A percentile compares a stretch with the other conserved stretches of the same genome.
Conservation (phyloP, 768 basidiomycete species). For the Lactarius indigo region DNA sequence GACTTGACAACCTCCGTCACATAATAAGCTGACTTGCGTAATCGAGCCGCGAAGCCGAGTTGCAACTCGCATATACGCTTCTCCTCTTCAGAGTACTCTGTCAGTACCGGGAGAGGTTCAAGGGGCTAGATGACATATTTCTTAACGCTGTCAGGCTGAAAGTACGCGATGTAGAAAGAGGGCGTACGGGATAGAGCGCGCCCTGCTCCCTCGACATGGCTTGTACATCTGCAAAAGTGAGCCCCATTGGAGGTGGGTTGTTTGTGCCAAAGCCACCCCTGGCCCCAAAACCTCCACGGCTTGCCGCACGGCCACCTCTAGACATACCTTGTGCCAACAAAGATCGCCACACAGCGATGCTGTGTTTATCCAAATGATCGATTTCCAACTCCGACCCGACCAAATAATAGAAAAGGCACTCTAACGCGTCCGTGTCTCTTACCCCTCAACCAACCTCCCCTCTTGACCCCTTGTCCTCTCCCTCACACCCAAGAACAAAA, state of each 20-base stretch:
- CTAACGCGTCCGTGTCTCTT: background rate
- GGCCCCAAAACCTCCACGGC: slow-evolving; percentile 54
- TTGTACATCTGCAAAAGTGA: slow-evolving; percentile 77
- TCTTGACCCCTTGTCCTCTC: background rate
- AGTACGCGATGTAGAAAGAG: background rate
- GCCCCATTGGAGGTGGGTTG: slow-evolving; percentile 66
- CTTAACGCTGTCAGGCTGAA: slow-evolving; percentile 7
- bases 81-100: slow-evolving; percentile 63
- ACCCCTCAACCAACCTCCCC: background rate
- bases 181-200: slow-evolving; percentile 75
- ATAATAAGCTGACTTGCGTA: slow-evolving; percentile 71
- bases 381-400: slow-evolving; percentile 27
- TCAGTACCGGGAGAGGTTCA: slow-evolving; percentile 61
- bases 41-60: slow-evolving; percentile 57
- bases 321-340: slow-evolving; percentile 39
- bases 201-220: slow-evolving; percentile 71
- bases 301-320: slow-evolving; percentile 45
- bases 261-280: slow-evolving; percentile 38
- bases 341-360: background rate
- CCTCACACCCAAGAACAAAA: background rate
- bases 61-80: slow-evolving; percentile 63
- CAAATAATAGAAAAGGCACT: slow-evolving; percentile 12
- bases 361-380: background rate
- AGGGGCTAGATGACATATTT: slow-evolving; percentile 46
- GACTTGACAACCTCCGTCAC: slow-evolving; percentile 69